A percentile compares a stretch with the other conserved stretches of the same genome.
Evolutionary conservation across 495 filamentous ascomycete genomes (phyloP).

Genomic region (Trichoderma asperelloides): DNA sequence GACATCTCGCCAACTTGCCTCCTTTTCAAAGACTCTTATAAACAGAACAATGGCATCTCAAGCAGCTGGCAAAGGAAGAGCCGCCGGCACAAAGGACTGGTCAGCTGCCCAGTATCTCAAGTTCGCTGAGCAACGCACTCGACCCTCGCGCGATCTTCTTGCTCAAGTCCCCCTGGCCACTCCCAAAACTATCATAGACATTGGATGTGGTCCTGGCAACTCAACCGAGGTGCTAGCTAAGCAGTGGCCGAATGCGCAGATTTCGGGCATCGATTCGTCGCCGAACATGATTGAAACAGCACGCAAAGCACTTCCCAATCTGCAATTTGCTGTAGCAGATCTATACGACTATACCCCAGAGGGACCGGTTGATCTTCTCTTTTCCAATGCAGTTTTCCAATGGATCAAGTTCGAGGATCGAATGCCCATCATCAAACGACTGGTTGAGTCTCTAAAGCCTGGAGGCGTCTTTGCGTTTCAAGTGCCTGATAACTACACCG

Average conservation of each 20-base stretch:
- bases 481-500: constrained; percentile 41
- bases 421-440: constrained; percentile 30
- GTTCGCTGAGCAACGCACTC: constrained; percentile 4
- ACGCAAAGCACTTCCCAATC: constrained; percentile 20
- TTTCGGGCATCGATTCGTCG: constrained; percentile 47
- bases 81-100: background rate
- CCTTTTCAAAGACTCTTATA: background rate
- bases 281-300: constrained; percentile 45
- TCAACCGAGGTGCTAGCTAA: constrained; percentile 36
- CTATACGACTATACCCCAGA: constrained; percentile 29
- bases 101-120: constrained; percentile 6
- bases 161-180: constrained; percentile 5
- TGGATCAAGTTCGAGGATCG: constrained; percentile 39
- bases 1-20: background rate
- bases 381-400: constrained; percentile 48
- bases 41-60: background rate
- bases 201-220: constrained; percentile 50
- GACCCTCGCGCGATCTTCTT: constrained; percentile 2
- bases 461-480: constrained; percentile 46
- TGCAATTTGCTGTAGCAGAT: constrained; percentile 31
- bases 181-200: constrained; percentile 38
- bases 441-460: constrained; percentile 28
- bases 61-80: background rate
- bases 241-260: constrained; percentile 34
- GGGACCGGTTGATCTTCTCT: constrained; percentile 34